Evolutionary conservation across 148 eudicot genomes (phyloP), one percentile per base, ranked within the genome.

Genomic region (Euryodendron excelsum): DNA sequence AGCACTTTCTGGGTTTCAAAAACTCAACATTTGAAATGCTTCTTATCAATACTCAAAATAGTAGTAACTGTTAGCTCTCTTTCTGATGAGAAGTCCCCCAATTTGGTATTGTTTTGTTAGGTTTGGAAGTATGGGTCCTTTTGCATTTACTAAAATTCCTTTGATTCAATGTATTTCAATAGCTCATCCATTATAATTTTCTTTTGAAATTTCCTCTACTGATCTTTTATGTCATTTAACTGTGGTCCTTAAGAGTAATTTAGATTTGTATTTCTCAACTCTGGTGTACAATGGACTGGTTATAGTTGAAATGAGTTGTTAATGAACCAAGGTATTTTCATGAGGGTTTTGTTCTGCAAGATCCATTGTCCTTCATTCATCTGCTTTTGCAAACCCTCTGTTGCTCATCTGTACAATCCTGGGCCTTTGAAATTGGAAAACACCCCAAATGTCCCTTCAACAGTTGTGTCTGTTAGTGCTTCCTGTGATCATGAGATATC

Each of bases 311-410:
- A 73, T 79, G 85, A 77, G 73, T 44, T n/a, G 76, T 84, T 69
- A 82, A 87, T 83, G 88, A 87, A 79, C 61, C 74, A 77, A 62
- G 79, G 75, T 63, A 62, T 64, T 79, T 91, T 87, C 79, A 90
- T 88, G 93, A 88, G 90, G 93, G 86, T 53, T 20, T 53, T 14
- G 18, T 53, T 14, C 4, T 53, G 58, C 58, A 41, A 41, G 4
- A 41, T 41, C 45, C 45, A 41, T 9, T 41, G 45, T 41, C 45
- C 45, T 41, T 9, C 45, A 41, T 41, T 41, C 45, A 41, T 41
- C 8, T 41, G 45, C 45, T 41, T 41, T 41, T 41, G 45, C 45
- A 41, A 41, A 41, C 45, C 45, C 45, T 41, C 14, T 48, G 80
- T 87, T 79, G 56, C 90, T 81, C 89, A 80, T 69, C 76, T 85